phyloP scores from a whole-genome alignment of 2,329 filamentous ascomycete genomes.

The Xylaria sp. region DNA sequence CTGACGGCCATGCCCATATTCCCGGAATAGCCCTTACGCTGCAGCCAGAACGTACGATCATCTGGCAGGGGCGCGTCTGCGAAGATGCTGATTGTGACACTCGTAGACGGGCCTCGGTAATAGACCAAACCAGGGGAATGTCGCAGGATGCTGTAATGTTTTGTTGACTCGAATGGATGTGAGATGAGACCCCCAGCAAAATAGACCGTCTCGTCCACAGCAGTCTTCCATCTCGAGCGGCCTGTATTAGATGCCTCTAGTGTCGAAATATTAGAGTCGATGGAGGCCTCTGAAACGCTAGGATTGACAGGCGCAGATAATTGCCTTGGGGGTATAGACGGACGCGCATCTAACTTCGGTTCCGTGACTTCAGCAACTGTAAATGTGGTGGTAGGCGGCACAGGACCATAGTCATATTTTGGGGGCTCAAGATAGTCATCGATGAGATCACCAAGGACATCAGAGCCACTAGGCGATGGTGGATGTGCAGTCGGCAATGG shows the following conservation, averaged over 20 bases:
- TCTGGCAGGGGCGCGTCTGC: conserved; percentile 58
- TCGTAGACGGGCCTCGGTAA: conserved; percentile 67
- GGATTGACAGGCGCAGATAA: conserved; percentile 25
- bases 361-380: conserved; percentile 7
- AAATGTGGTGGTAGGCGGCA: neutral
- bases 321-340: conserved; percentile 12
- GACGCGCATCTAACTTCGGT: conserved; percentile 12
- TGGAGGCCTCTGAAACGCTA: conserved; percentile 18
- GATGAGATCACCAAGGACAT: conserved; percentile 23
- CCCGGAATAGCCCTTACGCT: conserved; percentile 69
- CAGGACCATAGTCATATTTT: conserved; percentile 1
- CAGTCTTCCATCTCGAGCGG: conserved; percentile 48
- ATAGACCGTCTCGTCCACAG: conserved; percentile 62
- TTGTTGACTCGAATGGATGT: conserved; percentile 66
- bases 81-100: conserved; percentile 66
- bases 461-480: conserved; percentile 2
- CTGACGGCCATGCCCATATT: conserved; percentile 70
- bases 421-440: conserved; percentile 32
- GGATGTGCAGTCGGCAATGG: conserved; percentile 6
- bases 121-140: conserved; percentile 67
- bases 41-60: conserved; percentile 66
- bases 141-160: conserved; percentile 67
- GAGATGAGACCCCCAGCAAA: conserved; percentile 67
- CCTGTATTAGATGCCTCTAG: conserved; percentile 6
- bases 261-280: conserved; percentile 7